Evolutionary conservation across 768 basidiomycete species (phyloP).

Genomic region (Hericium erinaceus): DNA sequence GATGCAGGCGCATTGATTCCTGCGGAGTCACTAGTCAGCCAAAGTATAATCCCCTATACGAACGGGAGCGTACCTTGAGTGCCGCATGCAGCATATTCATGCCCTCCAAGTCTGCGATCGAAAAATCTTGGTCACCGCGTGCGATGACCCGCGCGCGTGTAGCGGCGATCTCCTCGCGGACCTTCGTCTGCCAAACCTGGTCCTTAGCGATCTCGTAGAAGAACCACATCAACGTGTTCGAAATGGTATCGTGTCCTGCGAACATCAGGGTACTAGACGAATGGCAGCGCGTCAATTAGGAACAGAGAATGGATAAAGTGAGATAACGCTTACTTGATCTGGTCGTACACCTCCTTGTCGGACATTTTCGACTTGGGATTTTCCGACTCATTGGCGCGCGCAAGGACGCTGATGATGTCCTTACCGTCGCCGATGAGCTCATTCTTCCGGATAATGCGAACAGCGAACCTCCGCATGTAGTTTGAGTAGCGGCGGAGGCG

Average conservation of each 20-base stretch:
- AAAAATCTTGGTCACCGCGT: neutral
- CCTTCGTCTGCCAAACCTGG: neutral
- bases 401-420: conserved; percentile 16
- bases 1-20: conserved; percentile 15
- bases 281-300: conserved; percentile 1
- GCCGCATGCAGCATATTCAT: conserved; percentile 3
- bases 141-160: conserved; percentile 1
- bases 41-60: neutral
- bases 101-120: neutral
- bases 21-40: conserved; percentile 5
- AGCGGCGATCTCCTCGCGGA: conserved; percentile 8
- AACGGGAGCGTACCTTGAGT: conserved; percentile 4
- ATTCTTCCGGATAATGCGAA: conserved; percentile 4
- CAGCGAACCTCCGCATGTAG: conserved; percentile 6
- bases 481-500: conserved; percentile 3
- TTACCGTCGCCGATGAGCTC: conserved; percentile 5
- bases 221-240: neutral
- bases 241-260: neutral
- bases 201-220: neutral
- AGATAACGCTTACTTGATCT: conserved; percentile 9
- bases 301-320: neutral
- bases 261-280: neutral
- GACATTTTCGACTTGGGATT: conserved; percentile 5
- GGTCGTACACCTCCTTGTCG: conserved; percentile 12
- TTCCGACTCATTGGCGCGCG: conserved; percentile 14